These are phyloP conservation scores for Talaromyces verruculosus DNA, from an alignment of 2,329 filamentous ascomycete genomes.

Conservation along the genomic window DNA sequence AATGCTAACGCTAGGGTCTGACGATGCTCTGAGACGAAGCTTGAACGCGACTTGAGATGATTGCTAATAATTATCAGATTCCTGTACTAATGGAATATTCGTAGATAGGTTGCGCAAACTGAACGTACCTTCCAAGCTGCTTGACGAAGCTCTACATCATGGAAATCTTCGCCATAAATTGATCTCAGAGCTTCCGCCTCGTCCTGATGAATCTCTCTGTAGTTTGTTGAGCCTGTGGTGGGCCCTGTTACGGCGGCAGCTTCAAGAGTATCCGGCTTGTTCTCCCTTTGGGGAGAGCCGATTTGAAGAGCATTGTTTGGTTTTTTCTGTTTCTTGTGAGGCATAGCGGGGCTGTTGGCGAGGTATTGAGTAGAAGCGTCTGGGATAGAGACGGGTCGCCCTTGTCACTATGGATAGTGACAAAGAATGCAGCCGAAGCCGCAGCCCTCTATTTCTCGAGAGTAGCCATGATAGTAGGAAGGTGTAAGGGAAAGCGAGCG, in stretches of 20 bases:
- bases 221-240: constrained; percentile 55
- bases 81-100: not conserved
- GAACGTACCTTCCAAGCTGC: constrained; percentile 78
- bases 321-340: constrained; percentile 48
- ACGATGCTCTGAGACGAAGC: constrained; percentile 71
- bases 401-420: constrained; percentile 33
- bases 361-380: constrained; percentile 26
- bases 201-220: constrained; percentile 81
- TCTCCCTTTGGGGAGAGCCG: constrained; percentile 38
- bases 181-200: constrained; percentile 82
- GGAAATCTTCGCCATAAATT: constrained; percentile 87
- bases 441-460: constrained; percentile 41
- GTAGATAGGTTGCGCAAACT: not conserved
- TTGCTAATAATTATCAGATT: constrained; percentile 54
- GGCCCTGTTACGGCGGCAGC: constrained; percentile 33
- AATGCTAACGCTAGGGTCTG: constrained; percentile 69
- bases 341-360: constrained; percentile 43
- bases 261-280: constrained; percentile 35
- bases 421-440: constrained; percentile 46
- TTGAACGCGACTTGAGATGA: constrained; percentile 77
- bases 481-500: constrained; percentile 9
- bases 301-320: constrained; percentile 35
- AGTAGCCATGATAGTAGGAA: constrained; percentile 30
- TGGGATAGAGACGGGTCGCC: constrained; percentile 26
- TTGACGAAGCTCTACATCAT: constrained; percentile 66